Conservation (phyloP, 2,329 filamentous ascomycete species). For the Claviceps lovelessii region DNA sequence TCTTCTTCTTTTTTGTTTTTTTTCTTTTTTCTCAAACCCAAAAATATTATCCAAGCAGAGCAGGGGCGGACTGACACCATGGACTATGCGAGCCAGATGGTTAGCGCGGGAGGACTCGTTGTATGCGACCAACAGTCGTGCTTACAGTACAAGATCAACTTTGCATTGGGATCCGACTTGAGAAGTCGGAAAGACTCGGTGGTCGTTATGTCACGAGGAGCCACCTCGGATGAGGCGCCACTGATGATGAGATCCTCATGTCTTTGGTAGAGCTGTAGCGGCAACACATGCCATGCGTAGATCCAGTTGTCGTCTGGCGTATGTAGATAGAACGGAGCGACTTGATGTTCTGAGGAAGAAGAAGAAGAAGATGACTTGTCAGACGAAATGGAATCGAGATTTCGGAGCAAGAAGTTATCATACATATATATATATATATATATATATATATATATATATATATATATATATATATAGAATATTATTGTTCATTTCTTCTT, state of each 20-base stretch:
- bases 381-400: background rate
- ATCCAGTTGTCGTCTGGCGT: conserved; percentile 65
- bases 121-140: conserved; percentile 8
- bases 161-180: conserved; percentile 46
- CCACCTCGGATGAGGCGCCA: conserved; percentile 33
- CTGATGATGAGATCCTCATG: conserved; percentile 49
- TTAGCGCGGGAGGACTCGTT: background rate
- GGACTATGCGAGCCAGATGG: conserved; percentile 28
- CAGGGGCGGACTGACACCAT: conserved; percentile 33
- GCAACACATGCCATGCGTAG: conserved; percentile 85
- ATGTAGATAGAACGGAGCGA: conserved; percentile 66
- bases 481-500: background rate
- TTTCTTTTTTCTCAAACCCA: too few species aligned
- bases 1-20: too few species aligned
- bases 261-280: conserved; percentile 58
- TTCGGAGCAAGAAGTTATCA: too few species aligned
- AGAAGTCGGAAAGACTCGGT: conserved; percentile 48
- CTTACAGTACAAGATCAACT: conserved; percentile 50
- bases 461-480: too few species aligned
- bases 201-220: conserved; percentile 33
- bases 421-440: too few species aligned
- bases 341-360: conserved; percentile 54
- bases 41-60: too few species aligned
- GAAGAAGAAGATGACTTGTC: background rate
- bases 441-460: too few species aligned